A percentile compares a stretch with the other conserved stretches of the same genome.
Conservation (phyloP, 169 alveolate genomes). For the Perkinsus marinus region DNA sequence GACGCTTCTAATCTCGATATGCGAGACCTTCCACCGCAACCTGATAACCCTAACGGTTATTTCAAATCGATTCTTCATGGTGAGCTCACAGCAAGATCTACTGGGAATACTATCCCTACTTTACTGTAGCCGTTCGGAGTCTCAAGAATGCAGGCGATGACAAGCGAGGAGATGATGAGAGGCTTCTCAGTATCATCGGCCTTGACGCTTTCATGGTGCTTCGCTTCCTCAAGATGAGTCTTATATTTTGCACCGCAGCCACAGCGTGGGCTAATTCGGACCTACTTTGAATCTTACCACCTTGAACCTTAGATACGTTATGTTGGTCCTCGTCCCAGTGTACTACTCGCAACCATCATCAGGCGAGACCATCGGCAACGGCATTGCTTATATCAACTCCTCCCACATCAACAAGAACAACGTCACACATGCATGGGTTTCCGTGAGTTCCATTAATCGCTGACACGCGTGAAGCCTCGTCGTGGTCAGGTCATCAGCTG, state of each 20-base stretch:
- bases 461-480: background rate
- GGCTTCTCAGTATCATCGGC: background rate
- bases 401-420: background rate
- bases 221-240: background rate
- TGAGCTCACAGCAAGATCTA: background rate
- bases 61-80: background rate
- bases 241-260: background rate
- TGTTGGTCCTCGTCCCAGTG: background rate
- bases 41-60: background rate
- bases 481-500: background rate
- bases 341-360: background rate
- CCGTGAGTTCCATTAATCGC: background rate
- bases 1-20: background rate
- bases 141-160: background rate
- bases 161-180: background rate
- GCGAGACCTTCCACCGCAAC: background rate
- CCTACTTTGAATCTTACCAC: background rate
- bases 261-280: background rate
- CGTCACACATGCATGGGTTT: background rate
- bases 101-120: background rate
- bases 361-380: background rate
- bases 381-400: background rate
- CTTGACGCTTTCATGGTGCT: background rate
- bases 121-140: background rate
- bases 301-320: background rate